Evolutionary conservation across 108 stramenopile genomes (phyloP).

Genomic region (Nitzschia putrida): DNA sequence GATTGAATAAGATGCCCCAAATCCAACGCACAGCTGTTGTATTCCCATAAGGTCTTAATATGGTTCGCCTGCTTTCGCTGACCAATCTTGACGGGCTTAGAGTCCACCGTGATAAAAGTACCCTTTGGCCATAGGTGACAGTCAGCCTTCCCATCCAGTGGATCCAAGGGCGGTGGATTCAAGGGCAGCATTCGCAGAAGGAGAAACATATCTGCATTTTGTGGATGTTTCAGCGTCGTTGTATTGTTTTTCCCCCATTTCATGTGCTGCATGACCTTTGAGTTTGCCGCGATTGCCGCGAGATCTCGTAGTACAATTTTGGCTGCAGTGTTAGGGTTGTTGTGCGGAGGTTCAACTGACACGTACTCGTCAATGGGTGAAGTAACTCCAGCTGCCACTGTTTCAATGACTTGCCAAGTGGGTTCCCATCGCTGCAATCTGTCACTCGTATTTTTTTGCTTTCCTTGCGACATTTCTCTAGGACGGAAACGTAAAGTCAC

Average conservation of each 20-base stretch:
- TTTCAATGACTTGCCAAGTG: conserved; percentile 51
- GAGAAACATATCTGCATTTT: conserved; percentile 45
- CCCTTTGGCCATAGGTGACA: conserved; percentile 83
- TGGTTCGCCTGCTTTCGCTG: conserved; percentile 77
- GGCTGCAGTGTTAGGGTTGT: neutral
- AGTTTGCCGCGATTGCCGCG: too few relatives aligned
- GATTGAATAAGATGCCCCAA: conserved; percentile 38
- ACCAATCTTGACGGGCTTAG: conserved; percentile 23
- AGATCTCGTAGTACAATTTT: neutral
- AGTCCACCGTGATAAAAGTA: conserved; percentile 48
- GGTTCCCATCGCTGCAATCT: conserved; percentile 62
- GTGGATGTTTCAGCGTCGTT: neutral
- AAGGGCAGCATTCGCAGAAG: conserved; percentile 64
- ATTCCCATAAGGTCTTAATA: conserved; percentile 76
- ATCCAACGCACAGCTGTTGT: conserved; percentile 53
- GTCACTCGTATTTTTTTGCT: conserved; percentile 1
- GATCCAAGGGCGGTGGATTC: conserved; percentile 28
- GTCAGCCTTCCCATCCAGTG: conserved; percentile 56
- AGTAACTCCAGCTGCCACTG: conserved; percentile 14
- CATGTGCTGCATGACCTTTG: neutral
- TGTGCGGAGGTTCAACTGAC: neutral
- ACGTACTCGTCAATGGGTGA: conserved; percentile 4
- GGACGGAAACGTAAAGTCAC: neutral
- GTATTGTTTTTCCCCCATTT: conserved; percentile 4
- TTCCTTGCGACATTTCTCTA: neutral